Conservation (phyloP, 306 rosid genomes). For the Pterocarpus macrocarpus region DNA sequence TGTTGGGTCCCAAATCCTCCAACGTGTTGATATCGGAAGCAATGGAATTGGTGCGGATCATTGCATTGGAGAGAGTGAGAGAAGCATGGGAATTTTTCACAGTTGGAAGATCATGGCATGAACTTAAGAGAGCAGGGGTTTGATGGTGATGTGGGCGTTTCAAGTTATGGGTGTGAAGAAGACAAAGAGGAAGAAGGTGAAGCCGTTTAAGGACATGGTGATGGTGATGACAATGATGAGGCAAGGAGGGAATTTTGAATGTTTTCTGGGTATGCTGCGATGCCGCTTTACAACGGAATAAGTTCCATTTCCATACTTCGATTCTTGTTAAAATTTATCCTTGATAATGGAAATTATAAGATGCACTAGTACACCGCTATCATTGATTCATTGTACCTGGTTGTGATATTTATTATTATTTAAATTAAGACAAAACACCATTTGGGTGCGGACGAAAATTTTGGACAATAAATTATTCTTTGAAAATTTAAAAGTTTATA, state of each 20-base stretch:
- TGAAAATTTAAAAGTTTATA: too few relatives aligned
- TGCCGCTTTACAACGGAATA: not conserved
- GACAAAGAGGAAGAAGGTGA: conserved; percentile 31
- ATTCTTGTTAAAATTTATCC: not conserved
- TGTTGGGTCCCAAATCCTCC: conserved; percentile 29
- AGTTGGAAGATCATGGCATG: conserved; percentile 47
- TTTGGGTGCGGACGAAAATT: too few relatives aligned
- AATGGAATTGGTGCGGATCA: conserved; percentile 7
- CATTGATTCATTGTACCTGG: too few relatives aligned
- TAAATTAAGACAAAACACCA: too few relatives aligned
- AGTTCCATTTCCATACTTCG: not conserved
- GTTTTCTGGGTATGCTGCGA: not conserved
- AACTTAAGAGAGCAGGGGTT: conserved; percentile 31
- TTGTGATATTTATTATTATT: too few relatives aligned
- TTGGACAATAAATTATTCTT: too few relatives aligned
- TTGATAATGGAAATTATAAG: too few relatives aligned
- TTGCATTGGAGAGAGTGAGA: conserved; percentile 48
- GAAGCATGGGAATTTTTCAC: conserved; percentile 51
- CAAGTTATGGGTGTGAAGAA: conserved; percentile 64
- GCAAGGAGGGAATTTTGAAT: conserved; percentile 44
- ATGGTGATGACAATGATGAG: not conserved
- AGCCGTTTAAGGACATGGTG: conserved; percentile 46
- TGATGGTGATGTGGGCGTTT: conserved; percentile 34
- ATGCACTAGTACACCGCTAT: too few relatives aligned
- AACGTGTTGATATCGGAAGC: conserved; percentile 40